phyloP scores from a whole-genome alignment of 2,329 filamentous ascomycete genomes.

The Nigrograna mackinnonii region DNA sequence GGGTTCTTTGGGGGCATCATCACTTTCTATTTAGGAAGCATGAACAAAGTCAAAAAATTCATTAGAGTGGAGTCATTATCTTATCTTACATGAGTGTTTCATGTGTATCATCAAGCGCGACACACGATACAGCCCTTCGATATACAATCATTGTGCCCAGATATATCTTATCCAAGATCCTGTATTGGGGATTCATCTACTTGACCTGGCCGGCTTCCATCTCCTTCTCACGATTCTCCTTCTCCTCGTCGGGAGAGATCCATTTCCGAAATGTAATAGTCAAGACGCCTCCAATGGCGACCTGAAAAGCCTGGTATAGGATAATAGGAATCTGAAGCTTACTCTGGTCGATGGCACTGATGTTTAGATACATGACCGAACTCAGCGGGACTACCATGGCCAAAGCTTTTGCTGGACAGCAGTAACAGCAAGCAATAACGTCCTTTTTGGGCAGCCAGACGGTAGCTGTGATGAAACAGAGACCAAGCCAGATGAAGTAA shows the following conservation, averaged over 20 bases:
- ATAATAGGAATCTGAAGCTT: constrained; percentile 68
- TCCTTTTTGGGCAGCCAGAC: constrained; percentile 62
- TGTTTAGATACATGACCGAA: constrained; percentile 67
- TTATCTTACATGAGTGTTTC: no score
- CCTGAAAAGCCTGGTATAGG: constrained; percentile 55
- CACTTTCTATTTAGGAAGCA: neutral
- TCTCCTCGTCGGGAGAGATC: constrained; percentile 60
- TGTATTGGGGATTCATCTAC: neutral
- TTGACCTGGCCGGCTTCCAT: constrained; percentile 8
- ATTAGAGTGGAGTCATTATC: neutral
- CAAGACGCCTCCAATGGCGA: constrained; percentile 45
- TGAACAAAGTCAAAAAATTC: neutral
- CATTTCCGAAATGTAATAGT: constrained; percentile 47
- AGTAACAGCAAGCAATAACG: constrained; percentile 73
- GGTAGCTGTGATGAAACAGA: constrained; percentile 61
- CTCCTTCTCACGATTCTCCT: constrained; percentile 25
- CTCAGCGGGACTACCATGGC: constrained; percentile 70
- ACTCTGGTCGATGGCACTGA: constrained; percentile 57
- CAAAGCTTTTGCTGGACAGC: constrained; percentile 73
- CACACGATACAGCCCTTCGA: no score
- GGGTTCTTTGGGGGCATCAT: neutral
- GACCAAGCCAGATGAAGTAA: constrained; percentile 64
- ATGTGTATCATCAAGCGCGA: neutral
- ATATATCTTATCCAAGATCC: neutral
- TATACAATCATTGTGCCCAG: neutral